phyloP scores from a whole-genome alignment of 176 grass and related monocot genomes.

The Aegilops umbellulata region DNA sequence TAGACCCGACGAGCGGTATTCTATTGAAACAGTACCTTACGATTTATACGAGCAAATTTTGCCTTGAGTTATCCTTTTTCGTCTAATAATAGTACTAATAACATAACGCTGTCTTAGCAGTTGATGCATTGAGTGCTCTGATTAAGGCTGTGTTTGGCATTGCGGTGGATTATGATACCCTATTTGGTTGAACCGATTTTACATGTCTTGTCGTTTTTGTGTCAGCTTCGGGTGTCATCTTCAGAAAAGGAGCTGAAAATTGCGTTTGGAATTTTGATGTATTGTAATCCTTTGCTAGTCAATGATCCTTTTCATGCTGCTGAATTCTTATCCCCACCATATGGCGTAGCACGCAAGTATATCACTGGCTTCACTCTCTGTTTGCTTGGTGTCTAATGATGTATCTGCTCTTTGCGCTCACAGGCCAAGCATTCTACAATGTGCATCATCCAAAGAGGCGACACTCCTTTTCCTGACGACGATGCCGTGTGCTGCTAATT shows the following conservation, averaged over 20 bases:
- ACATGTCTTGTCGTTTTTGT: neutral
- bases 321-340: neutral
- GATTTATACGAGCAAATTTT: neutral
- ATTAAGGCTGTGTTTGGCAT: neutral
- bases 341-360: neutral
- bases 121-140: neutral
- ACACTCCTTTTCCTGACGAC: neutral
- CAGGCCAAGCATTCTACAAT: neutral
- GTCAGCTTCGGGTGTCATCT: neutral
- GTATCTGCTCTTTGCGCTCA: neutral
- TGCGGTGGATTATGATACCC: neutral
- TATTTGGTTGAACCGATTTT: neutral
- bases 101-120: neutral
- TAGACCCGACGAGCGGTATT: neutral
- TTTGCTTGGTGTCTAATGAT: neutral
- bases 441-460: neutral
- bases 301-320: neutral
- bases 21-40: neutral
- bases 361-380: neutral
- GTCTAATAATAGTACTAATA: neutral
- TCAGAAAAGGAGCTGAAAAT: neutral
- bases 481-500: neutral
- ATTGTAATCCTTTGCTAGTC: neutral
- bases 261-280: neutral
- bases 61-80: neutral